A percentile compares a stretch with the other conserved stretches of the same genome.
phyloP scores from a whole-genome alignment of 148 eudicot genomes.

The Camellia japonica region DNA sequence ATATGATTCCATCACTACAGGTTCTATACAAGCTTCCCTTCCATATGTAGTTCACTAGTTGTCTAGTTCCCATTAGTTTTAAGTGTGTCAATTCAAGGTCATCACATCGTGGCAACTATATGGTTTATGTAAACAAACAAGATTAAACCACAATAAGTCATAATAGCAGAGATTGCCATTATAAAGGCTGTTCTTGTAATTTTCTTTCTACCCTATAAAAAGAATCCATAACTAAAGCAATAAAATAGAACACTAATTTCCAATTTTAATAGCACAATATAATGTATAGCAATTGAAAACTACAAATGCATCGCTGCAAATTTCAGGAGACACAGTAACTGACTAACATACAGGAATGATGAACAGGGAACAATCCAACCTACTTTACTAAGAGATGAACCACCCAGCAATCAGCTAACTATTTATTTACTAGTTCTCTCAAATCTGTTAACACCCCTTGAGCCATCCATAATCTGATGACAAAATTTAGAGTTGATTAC shows the following conservation, averaged over 20 bases:
- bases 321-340: too few relatives aligned
- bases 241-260: not conserved
- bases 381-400: not conserved
- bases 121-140: too few relatives aligned
- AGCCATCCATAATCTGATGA: not conserved
- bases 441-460: not conserved
- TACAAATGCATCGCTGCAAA: not conserved
- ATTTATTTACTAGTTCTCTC: not conserved
- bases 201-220: not conserved
- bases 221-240: not conserved
- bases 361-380: too few relatives aligned
- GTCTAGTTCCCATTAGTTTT: too few relatives aligned
- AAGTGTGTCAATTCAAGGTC: too few relatives aligned
- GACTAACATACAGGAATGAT: too few relatives aligned
- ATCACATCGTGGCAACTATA: too few relatives aligned
- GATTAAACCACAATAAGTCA: too few relatives aligned
- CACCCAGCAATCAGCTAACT: constrained; percentile 5
- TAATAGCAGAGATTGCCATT: too few relatives aligned
- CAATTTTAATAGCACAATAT: not conserved
- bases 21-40: not conserved
- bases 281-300: not conserved
- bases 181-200: too few relatives aligned
- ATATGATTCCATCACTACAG: not conserved
- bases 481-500: not conserved
- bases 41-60: not conserved